Conservation (phyloP, 257 asterid species). For the Paraleonurus japonicus region DNA sequence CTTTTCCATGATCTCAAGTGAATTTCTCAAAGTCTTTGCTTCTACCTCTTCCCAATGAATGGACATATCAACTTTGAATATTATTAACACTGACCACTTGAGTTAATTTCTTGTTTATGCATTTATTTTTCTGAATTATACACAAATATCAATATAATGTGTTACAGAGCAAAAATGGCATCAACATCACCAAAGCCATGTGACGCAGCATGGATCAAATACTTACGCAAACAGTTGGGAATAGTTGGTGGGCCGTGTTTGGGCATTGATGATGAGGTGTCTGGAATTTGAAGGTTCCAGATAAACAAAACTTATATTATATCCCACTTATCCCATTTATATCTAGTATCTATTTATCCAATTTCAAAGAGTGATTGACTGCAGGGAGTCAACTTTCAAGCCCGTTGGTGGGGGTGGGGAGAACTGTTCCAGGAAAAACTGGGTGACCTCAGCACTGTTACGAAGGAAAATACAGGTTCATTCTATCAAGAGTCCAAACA, state of each 20-base stretch:
- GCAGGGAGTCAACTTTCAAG: background rate
- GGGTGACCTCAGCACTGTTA: background rate
- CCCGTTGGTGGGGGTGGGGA: no score
- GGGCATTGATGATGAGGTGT: background rate
- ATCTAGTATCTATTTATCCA: background rate
- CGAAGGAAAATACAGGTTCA: background rate
- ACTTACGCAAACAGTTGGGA: no score
- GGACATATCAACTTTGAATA: background rate
- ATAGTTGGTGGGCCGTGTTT: no score
- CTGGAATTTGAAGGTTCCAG: background rate
- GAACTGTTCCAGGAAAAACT: background rate
- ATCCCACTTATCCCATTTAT: background rate
- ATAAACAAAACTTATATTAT: background rate
- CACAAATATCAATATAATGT: background rate
- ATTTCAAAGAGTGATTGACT: background rate
- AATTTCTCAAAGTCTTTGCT: background rate
- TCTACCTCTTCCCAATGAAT: background rate
- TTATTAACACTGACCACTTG: background rate
- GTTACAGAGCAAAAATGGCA: background rate
- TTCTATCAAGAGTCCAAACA: background rate
- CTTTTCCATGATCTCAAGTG: conserved; percentile 1
- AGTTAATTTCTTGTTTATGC: background rate
- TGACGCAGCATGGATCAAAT: background rate
- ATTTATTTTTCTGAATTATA: background rate
- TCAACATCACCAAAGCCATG: background rate